Percentiles rank a stretch among this genome's conserved stretches.
phyloP scores from a whole-genome alignment of 495 filamentous ascomycete genomes.

The Neurospora sp. region DNA sequence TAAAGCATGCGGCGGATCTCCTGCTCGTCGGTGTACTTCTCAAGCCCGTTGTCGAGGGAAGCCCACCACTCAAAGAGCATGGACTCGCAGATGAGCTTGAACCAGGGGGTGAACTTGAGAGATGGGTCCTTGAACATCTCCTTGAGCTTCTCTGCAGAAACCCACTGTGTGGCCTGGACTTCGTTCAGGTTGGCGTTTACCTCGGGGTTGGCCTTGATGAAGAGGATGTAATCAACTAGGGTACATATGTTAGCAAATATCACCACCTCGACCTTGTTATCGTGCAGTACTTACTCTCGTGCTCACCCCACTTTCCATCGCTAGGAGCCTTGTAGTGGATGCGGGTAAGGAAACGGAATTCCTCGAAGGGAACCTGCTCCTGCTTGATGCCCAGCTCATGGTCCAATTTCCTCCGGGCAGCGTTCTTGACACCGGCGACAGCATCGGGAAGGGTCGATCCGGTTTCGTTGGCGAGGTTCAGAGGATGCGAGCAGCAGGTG shows the following conservation, averaged over 20 bases:
- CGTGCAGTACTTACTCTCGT: constrained; percentile 65
- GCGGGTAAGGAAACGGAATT: constrained; percentile 88
- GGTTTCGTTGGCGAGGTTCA: constrained; percentile 85
- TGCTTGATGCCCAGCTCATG: constrained; percentile 92
- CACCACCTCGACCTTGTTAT: neutral
- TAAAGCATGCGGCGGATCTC: constrained; percentile 75
- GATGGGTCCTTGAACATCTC: constrained; percentile 68
- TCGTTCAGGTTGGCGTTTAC: constrained; percentile 76
- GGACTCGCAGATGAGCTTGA: constrained; percentile 95
- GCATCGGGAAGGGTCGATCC: constrained; percentile 73
- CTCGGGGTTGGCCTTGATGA: constrained; percentile 90
- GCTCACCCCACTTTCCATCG: constrained; percentile 97
- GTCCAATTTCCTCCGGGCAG: constrained; percentile 82
- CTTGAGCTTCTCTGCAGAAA: constrained; percentile 73
- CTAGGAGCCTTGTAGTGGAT: constrained; percentile 98
- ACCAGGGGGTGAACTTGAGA: constrained; percentile 94
- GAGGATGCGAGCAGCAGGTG: constrained; percentile 96
- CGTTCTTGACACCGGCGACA: constrained; percentile 74
- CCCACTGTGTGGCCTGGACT: constrained; percentile 72
- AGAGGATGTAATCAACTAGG: constrained; percentile 95
- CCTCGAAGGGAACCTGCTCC: constrained; percentile 79
- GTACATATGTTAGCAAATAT: constrained; percentile 5
- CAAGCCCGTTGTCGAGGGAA: constrained; percentile 67
- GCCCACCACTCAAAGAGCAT: constrained; percentile 99
- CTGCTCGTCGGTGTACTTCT: constrained; percentile 77